Base-by-base conservation (phyloP, 2,329 filamentous ascomycete genomes). In the Sclerotinia minor region DNA sequence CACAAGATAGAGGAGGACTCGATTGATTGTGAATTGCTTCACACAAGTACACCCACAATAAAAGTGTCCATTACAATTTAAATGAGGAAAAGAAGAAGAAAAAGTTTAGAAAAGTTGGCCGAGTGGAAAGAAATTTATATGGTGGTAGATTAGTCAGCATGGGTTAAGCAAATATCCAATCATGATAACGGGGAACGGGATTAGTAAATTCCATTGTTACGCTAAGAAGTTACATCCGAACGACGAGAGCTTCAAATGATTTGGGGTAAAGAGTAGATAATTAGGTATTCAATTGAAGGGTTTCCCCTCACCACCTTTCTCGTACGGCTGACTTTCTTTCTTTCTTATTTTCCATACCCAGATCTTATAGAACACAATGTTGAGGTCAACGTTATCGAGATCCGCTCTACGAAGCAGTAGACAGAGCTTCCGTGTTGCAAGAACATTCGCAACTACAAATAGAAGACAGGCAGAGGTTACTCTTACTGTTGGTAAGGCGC, bases 401-500 rank as follows among this genome's bases (percentile, higher is more conserved):
- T 87, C 87, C 83, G 84, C 86, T 82, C 86, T 86, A 84, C 86
- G 86, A 85, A 84, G 84, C 76, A 81, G 85, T 81, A 83, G 83
- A 79, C 84, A 83, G 78, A 82, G 82, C 78, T 82, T 81, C 79
- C 82, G 80, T 79, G 86, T 86, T 81, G 86, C 88, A 80, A 89
- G 93, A 82, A 83, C 90, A 77, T 97, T 99, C 84, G 87, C 91
- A 81, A 91, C 89, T 76, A 93, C 92, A 74, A 81, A 86, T 78
- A 87, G 86, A 81, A 88, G 92, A 80, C 87, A 87, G 76, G 94
- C 93, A 75, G 93, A 98, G 84, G 94, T 99, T 78, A 93, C 97
- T 86, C 88, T 99, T 81, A 99, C 94, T 78, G 88, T 97, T 84
- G 92, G 92, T 96, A 82, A 78, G 87, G 81, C 74, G 76, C 76